Conservation (phyloP, 805 yeast genomes). For the Gaillardinia entomophila region DNA sequence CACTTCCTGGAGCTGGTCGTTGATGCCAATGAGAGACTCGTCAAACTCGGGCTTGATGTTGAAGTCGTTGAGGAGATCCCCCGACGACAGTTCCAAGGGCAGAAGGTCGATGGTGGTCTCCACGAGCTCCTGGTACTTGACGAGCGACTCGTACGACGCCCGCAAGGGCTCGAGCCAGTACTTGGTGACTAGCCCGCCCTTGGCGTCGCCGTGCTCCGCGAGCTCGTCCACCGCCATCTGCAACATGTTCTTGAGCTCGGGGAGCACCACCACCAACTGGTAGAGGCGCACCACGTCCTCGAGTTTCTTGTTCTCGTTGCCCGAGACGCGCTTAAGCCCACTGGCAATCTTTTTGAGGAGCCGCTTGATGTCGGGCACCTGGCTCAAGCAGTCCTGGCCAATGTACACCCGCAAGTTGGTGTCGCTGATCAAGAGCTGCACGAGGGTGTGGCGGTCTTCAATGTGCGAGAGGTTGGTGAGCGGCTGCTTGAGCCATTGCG, state of each 20-base stretch:
- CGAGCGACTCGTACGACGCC: conserved; percentile 44
- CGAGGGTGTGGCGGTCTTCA: conserved; percentile 63
- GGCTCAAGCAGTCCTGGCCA: conserved; percentile 59
- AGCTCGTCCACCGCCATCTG: conserved; percentile 35
- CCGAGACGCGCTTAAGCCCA: conserved; percentile 22
- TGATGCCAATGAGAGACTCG: conserved; percentile 60
- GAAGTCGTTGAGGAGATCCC: conserved; percentile 47
- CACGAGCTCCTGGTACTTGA: conserved; percentile 74
- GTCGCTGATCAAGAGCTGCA: conserved; percentile 69
- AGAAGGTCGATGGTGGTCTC: conserved; percentile 89
- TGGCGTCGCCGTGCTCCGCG: conserved; percentile 12
- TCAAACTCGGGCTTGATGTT: conserved; percentile 88
- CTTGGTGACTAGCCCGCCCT: conserved; percentile 30
- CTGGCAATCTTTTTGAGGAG: conserved; percentile 58
- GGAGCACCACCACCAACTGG: conserved; percentile 68
- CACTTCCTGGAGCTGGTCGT: conserved; percentile 49
- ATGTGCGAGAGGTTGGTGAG: conserved; percentile 61
- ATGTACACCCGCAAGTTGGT: conserved; percentile 58
- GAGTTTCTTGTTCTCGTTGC: conserved; percentile 50
- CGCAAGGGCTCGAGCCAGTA: conserved; percentile 58
- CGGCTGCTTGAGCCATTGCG: conserved; percentile 97
- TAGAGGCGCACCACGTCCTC: conserved; percentile 90
- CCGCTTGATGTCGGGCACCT: conserved; percentile 80
- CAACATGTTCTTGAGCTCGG: conserved; percentile 57
- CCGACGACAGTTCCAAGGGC: conserved; percentile 57